Evolutionary conservation across 2,329 filamentous ascomycete species (phyloP).

Genomic region (Karstenula rhodostoma): DNA sequence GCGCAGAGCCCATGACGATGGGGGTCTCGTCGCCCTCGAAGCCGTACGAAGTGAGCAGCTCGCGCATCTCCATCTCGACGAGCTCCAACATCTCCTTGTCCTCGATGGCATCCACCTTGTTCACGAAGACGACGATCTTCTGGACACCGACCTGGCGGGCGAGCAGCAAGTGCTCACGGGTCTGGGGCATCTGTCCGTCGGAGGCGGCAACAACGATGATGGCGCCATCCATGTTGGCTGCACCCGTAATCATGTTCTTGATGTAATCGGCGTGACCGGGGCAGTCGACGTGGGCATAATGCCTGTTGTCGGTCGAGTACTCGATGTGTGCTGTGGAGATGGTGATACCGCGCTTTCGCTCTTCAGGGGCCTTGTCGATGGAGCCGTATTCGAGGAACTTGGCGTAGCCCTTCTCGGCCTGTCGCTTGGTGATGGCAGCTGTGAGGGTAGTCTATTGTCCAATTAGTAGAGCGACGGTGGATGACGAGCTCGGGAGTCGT

Average conservation of each 20-base stretch:
- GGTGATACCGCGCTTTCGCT: constrained; percentile 99
- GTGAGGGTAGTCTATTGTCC: constrained; percentile 87
- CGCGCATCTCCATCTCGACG: constrained; percentile 99
- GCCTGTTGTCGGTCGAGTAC: constrained; percentile 90
- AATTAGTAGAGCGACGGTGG: constrained; percentile 27
- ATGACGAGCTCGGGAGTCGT: constrained; percentile 34
- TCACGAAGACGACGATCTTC: constrained; percentile 98
- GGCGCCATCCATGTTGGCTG: constrained; percentile 98
- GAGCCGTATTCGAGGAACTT: constrained; percentile 96
- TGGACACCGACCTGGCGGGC: constrained; percentile 98
- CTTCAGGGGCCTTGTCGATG: constrained; percentile 99
- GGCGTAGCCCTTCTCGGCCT: constrained; percentile 92
- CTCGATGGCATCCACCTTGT: constrained; percentile 98
- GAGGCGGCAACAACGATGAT: constrained; percentile 98
- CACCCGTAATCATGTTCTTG: constrained; percentile 99
- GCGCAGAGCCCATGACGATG: constrained; percentile 94
- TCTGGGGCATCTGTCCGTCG: constrained; percentile 99
- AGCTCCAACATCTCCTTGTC: constrained; percentile 99
- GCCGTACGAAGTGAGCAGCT: constrained; percentile 89
- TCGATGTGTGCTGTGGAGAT: constrained; percentile 99
- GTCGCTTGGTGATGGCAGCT: constrained; percentile 97
- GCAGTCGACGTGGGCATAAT: constrained; percentile 99
- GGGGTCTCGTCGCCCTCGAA: constrained; percentile 99
- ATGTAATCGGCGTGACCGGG: constrained; percentile 99
- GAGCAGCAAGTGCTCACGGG: constrained; percentile 95